These are phyloP conservation scores for Aspergillus conjunctus DNA, from an alignment of 495 filamentous ascomycete species.

Conservation along the genomic window DNA sequence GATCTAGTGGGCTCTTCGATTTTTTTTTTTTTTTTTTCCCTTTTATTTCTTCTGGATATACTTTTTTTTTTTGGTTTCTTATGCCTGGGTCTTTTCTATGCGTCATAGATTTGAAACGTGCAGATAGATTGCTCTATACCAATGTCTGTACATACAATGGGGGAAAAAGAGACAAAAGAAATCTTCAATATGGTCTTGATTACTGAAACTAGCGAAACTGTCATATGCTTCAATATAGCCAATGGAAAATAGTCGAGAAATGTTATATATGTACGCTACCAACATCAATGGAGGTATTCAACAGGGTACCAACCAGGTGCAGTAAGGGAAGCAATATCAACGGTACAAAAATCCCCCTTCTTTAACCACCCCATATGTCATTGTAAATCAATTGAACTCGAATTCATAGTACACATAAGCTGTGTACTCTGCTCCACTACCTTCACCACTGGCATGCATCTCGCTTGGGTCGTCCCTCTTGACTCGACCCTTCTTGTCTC, in stretches of 20 bases:
- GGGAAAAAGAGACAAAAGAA: neutral
- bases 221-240: neutral
- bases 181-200: constrained; percentile 1
- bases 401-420: constrained; percentile 98
- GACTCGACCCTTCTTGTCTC: constrained; percentile 90
- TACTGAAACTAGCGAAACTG: neutral
- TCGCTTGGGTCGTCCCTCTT: constrained; percentile 88
- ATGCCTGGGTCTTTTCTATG: neutral
- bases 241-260: neutral
- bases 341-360: neutral
- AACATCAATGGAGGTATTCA: constrained; percentile 8
- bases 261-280: constrained; percentile 14
- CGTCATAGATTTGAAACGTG: constrained; percentile 9
- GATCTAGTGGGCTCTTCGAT: neutral
- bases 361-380: neutral
- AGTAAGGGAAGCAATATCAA: neutral
- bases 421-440: constrained; percentile 79
- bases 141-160: constrained; percentile 17
- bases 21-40: constrained; percentile 4
- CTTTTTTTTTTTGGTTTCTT: neutral
- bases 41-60: constrained; percentile 7
- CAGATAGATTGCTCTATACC: constrained; percentile 14
- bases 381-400: constrained; percentile 57
- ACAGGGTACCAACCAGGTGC: constrained; percentile 5
- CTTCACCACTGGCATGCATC: constrained; percentile 66